A percentile compares a stretch with the other conserved stretches of the same genome.
Evolutionary conservation across 2,329 filamentous ascomycete species (phyloP).

Genomic region (Aureobasidium sp.): DNA sequence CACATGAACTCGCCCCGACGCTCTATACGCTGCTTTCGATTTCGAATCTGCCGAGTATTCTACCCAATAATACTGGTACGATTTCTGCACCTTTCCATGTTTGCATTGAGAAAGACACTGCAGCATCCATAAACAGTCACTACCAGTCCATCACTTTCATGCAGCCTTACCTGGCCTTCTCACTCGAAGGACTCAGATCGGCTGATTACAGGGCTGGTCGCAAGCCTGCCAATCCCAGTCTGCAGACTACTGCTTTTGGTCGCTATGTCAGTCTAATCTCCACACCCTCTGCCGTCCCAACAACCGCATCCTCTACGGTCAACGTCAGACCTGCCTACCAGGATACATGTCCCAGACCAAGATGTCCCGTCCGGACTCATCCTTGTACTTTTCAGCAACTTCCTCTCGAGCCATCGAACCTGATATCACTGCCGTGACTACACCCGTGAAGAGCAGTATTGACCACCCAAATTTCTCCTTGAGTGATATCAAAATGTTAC

Average conservation of each 20-base stretch:
- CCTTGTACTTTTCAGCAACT: slow-evolving; percentile 30
- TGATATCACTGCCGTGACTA: slow-evolving; percentile 29
- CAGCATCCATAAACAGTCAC: slow-evolving; percentile 51
- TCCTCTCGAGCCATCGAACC: slow-evolving; percentile 42
- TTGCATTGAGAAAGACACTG: slow-evolving; percentile 65
- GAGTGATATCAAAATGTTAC: neutral
- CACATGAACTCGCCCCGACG: neutral
- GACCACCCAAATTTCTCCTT: neutral
- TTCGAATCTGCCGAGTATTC: slow-evolving; percentile 20
- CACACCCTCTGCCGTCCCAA: neutral
- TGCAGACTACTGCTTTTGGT: slow-evolving; percentile 79
- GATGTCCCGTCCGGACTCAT: slow-evolving; percentile 24
- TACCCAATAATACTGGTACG: slow-evolving; percentile 56
- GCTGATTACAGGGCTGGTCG: slow-evolving; percentile 86
- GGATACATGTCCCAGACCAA: neutral
- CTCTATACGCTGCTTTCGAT: neutral
- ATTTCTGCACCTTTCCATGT: slow-evolving; percentile 58
- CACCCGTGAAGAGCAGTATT: slow-evolving; percentile 24
- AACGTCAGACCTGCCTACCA: neutral
- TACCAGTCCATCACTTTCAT: slow-evolving; percentile 78
- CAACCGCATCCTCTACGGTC: neutral
- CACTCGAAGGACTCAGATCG: slow-evolving; percentile 59
- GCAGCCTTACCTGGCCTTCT: slow-evolving; percentile 79
- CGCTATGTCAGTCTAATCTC: slow-evolving; percentile 42
- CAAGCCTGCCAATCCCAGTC: slow-evolving; percentile 72